Evolutionary conservation across 139 green algal genomes (phyloP).

Genomic region (Coccomyxa sp.): DNA sequence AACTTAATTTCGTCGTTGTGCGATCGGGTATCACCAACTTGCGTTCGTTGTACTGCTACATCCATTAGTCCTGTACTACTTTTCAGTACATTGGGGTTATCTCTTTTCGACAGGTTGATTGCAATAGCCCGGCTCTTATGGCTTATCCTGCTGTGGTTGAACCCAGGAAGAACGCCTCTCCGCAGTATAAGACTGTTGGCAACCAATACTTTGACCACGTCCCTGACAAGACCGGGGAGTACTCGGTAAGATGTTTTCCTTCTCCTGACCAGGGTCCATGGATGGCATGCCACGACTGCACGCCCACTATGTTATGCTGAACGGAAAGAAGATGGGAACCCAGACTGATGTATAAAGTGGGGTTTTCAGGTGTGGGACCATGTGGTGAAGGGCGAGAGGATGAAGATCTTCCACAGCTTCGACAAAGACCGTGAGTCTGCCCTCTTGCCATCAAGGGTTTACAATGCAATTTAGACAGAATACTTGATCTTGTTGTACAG

Average conservation of each 20-base stretch:
- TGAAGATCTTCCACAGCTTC: conserved; percentile 1
- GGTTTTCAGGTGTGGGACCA: neutral
- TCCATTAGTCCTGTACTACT: too few species aligned
- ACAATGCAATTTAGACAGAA: neutral
- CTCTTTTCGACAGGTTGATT: too few species aligned
- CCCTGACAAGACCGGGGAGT: neutral
- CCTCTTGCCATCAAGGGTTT: neutral
- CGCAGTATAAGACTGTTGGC: neutral
- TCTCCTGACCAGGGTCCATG: too few species aligned
- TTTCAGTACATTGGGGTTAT: too few species aligned
- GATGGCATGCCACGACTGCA: too few species aligned
- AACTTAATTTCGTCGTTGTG: too few species aligned
- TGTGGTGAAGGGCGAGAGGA: neutral
- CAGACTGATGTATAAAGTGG: too few species aligned
- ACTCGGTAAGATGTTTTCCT: neutral
- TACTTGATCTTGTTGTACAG: neutral
- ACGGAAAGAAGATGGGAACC: too few species aligned
- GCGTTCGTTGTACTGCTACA: too few species aligned
- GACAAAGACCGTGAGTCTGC: neutral
- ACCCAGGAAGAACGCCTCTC: conserved; percentile 1
- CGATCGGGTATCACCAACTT: too few species aligned
- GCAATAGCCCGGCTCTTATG: too few species aligned
- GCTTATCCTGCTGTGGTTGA: neutral
- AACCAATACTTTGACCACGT: conserved; percentile 1
- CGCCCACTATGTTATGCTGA: too few species aligned